Evolutionary conservation across 192 early-diverging fungal species (phyloP).

Genomic region (Coemansia sp.): DNA sequence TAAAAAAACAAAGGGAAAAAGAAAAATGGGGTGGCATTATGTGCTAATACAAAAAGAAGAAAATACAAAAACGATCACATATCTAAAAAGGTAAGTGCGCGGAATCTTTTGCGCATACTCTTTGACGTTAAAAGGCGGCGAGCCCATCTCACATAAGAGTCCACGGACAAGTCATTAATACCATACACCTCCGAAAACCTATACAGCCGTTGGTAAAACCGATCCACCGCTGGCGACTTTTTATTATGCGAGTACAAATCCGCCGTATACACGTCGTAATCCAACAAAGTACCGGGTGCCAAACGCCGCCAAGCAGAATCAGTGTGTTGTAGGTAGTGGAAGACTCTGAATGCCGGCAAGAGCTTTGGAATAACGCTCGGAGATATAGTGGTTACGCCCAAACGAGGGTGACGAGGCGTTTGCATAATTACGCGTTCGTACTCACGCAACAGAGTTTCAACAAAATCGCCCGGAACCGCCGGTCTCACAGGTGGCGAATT

Average conservation of each 20-base stretch:
- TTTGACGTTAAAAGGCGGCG: slow-evolving; percentile 32
- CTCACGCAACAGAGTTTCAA: slow-evolving; percentile 36
- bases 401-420: slow-evolving; percentile 11
- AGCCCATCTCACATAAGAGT: slow-evolving; percentile 46
- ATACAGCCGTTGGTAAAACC: slow-evolving; percentile 37
- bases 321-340: slow-evolving; percentile 42
- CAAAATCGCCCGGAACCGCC: slow-evolving; percentile 37
- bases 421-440: slow-evolving; percentile 36
- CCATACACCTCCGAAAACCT: slow-evolving; percentile 31
- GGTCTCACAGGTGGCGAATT: not conserved
- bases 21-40: not conserved
- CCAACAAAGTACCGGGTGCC: slow-evolving; percentile 37
- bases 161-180: slow-evolving; percentile 33
- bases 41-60: slow-evolving; percentile 9
- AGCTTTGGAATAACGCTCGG: slow-evolving; percentile 69
- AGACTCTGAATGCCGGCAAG: slow-evolving; percentile 64
- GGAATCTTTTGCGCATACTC: slow-evolving; percentile 31
- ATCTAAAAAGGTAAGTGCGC: slow-evolving; percentile 33
- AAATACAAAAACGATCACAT: not conserved
- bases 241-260: slow-evolving; percentile 36
- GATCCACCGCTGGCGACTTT: not conserved
- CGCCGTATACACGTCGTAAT: slow-evolving; percentile 54
- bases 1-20: not conserved
- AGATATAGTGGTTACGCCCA: slow-evolving; percentile 54
- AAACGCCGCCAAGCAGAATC: slow-evolving; percentile 7